A percentile compares a stretch with the other conserved stretches of the same genome.
Conservation (phyloP, 768 basidiomycete genomes). For the Mycena galericulata region DNA sequence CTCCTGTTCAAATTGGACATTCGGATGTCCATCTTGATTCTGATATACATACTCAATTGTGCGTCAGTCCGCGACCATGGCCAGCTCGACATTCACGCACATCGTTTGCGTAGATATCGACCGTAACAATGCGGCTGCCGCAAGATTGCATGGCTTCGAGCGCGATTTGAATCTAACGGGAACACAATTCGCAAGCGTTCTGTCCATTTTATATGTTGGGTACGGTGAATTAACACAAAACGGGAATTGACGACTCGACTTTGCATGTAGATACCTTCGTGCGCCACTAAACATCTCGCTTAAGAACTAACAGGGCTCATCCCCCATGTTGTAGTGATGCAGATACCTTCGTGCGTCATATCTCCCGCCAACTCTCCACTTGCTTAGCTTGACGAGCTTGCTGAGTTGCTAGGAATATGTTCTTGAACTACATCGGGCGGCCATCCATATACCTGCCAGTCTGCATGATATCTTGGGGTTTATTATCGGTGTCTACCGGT, state of each 20-base stretch:
- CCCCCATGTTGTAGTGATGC: too few relatives aligned
- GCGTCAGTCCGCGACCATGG: background rate
- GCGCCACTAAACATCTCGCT: conserved; percentile 36
- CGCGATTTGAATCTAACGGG: conserved; percentile 67
- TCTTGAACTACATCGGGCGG: conserved; percentile 69
- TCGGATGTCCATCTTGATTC: conserved; percentile 53
- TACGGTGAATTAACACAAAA: too few relatives aligned
- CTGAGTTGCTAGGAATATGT: conserved; percentile 80
- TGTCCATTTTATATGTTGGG: conserved; percentile 75
- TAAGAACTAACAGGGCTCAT: too few relatives aligned
- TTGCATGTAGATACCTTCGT: conserved; percentile 86
- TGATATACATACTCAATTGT: background rate
- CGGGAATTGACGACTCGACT: too few relatives aligned
- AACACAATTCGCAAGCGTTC: conserved; percentile 69
- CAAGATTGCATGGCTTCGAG: conserved; percentile 75
- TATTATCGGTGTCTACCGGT: conserved; percentile 24
- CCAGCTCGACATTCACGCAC: background rate
- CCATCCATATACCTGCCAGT: conserved; percentile 73
- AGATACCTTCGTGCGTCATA: conserved; percentile 71
- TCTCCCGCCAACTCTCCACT: background rate
- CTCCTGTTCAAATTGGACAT: conserved; percentile 64
- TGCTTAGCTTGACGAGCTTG: background rate
- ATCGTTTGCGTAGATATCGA: conserved; percentile 61
- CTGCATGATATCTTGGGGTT: conserved; percentile 73
- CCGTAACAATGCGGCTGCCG: conserved; percentile 79